Conservation (phyloP, 129 eudicot species). For the Scalesia atractyloides region DNA sequence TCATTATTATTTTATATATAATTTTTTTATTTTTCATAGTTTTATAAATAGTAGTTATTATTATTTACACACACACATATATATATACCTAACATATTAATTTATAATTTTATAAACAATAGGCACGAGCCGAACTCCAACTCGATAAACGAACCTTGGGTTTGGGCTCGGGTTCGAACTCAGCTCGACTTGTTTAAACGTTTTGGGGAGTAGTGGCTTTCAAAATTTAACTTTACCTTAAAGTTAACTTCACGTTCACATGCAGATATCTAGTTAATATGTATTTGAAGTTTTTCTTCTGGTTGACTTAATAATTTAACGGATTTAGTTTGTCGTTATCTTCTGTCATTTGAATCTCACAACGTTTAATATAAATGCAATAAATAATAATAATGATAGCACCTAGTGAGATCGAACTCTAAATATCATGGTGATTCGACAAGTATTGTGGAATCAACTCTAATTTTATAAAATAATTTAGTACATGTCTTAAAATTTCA, state of each 20-base stretch:
- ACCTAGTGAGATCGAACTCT: not conserved
- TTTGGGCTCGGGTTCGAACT: too few relatives aligned
- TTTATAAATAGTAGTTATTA: too few relatives aligned
- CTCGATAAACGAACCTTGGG: too few relatives aligned
- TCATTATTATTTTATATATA: too few relatives aligned
- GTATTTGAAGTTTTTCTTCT: not conserved
- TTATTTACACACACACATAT: too few relatives aligned
- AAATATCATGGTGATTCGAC: too few relatives aligned
- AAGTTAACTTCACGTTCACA: slow-evolving; percentile 12
- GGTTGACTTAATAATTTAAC: not conserved
- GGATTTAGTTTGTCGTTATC: not conserved
- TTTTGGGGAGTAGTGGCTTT: not conserved
- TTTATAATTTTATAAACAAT: too few relatives aligned
- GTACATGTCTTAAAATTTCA: too few relatives aligned
- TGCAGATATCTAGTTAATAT: not conserved
- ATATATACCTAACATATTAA: too few relatives aligned
- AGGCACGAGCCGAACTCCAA: too few relatives aligned
- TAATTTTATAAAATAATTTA: not conserved
- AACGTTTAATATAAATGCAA: not conserved
- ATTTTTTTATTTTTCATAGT: too few relatives aligned
- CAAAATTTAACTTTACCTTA: not conserved
- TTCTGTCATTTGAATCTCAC: not conserved
- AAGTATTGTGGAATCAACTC: not conserved
- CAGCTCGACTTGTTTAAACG: too few relatives aligned
- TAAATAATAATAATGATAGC: not conserved